Conservation (phyloP, 352 stramenopile species). For the Thalassiosira exigua region DNA sequence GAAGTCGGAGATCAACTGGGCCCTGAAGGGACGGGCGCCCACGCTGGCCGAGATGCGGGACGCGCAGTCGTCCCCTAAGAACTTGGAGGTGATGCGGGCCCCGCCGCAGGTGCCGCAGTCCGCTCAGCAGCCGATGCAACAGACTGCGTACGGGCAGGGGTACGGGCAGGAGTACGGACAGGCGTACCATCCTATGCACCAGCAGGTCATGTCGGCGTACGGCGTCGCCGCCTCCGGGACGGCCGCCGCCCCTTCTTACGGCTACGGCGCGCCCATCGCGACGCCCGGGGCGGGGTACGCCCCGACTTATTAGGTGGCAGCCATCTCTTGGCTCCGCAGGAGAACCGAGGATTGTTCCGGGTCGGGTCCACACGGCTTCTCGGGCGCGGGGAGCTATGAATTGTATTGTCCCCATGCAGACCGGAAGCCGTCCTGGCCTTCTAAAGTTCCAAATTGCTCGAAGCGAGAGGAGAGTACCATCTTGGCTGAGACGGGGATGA, state of each 20-base stretch:
- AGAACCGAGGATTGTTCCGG: too few species aligned
- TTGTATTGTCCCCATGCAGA: too few species aligned
- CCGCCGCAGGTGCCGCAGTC: background rate
- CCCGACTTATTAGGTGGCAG: background rate
- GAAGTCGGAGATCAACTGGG: slow-evolving; percentile 13
- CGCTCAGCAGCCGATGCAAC: background rate
- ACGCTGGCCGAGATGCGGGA: slow-evolving; percentile 45
- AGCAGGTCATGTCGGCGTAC: too few species aligned
- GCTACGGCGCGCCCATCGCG: background rate
- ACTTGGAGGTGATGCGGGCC: background rate
- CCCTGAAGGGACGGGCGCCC: slow-evolving; percentile 23
- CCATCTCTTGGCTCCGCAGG: background rate
- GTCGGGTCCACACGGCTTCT: too few species aligned
- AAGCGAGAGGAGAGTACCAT: too few species aligned
- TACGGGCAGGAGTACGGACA: too few species aligned
- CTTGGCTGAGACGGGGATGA: too few species aligned
- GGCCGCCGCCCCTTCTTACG: background rate
- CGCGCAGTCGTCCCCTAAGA: background rate
- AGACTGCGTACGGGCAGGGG: background rate
- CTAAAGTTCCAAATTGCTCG: too few species aligned
- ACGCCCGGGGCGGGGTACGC: background rate
- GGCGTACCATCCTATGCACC: too few species aligned
- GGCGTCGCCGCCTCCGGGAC: too few species aligned
- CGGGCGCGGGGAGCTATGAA: too few species aligned
- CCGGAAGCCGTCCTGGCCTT: too few species aligned